Conservation (phyloP, 345 rosid genomes). For the Arabidopsis suecica region DNA sequence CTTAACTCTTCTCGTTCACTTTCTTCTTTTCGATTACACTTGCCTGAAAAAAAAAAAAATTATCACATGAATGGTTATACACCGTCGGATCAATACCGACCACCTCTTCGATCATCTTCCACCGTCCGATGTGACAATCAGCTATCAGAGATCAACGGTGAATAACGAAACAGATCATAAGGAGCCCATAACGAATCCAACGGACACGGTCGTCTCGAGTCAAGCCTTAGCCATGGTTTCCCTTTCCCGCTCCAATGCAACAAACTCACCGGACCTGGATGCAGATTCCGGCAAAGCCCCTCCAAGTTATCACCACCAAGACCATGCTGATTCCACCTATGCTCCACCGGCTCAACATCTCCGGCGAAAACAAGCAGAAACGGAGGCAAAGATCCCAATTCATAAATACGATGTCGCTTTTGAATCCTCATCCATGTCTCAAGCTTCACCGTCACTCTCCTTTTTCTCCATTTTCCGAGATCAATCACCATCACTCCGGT, state of each 20-base stretch:
- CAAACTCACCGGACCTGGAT: slow-evolving; percentile 83
- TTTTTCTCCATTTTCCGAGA: slow-evolving; percentile 73
- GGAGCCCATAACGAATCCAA: slow-evolving; percentile 72
- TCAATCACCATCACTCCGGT: slow-evolving; percentile 97
- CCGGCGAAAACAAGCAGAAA: slow-evolving; percentile 86
- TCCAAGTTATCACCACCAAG: slow-evolving; percentile 84
- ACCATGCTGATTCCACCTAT: slow-evolving; percentile 94
- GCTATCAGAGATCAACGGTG: slow-evolving; percentile 63
- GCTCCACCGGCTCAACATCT: slow-evolving; percentile 76
- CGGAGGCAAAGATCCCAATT: slow-evolving; percentile 86
- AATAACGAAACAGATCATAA: slow-evolving; percentile 65
- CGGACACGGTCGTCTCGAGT: slow-evolving; percentile 62
- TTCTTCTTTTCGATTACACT: slow-evolving; percentile 5
- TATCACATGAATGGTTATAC: not conserved
- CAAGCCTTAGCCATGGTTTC: slow-evolving; percentile 84
- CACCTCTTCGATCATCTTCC: slow-evolving; percentile 9
- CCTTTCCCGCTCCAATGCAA: slow-evolving; percentile 97
- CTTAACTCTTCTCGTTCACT: not conserved
- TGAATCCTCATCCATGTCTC: slow-evolving; percentile 83
- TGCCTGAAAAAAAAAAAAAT: not conserved
- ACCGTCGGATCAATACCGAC: slow-evolving; percentile 18
- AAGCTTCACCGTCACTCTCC: slow-evolving; percentile 62
- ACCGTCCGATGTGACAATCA: slow-evolving; percentile 43
- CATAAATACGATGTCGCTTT: slow-evolving; percentile 73
- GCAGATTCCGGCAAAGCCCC: slow-evolving; percentile 73